A percentile compares a stretch with the other conserved stretches of the same genome.
These are phyloP conservation scores for Stachybotrys elegans DNA, from an alignment of 2,329 filamentous ascomycete species.

Conservation along the genomic window DNA sequence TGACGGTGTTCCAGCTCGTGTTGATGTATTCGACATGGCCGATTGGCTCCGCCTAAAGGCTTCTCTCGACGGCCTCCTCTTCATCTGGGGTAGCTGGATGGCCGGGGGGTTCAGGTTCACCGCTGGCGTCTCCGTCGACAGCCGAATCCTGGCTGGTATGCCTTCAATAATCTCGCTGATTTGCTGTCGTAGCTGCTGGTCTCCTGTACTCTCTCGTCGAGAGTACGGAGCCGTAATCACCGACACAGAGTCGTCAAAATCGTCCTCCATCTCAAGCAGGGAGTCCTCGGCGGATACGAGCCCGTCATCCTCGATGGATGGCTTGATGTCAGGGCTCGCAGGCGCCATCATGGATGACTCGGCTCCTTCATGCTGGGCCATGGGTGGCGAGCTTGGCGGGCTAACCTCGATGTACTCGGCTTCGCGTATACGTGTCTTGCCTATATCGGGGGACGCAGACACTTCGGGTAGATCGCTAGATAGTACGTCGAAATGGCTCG, in stretches of 20 bases:
- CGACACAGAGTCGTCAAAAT: slow-evolving; percentile 27
- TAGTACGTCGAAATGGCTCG: slow-evolving; percentile 31
- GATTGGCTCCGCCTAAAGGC: slow-evolving; percentile 43
- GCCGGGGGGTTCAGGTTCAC: slow-evolving; percentile 56
- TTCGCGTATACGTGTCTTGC: slow-evolving; percentile 22
- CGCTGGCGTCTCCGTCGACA: slow-evolving; percentile 51
- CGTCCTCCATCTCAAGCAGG: slow-evolving; percentile 42
- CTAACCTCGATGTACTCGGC: slow-evolving; percentile 33
- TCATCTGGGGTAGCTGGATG: slow-evolving; percentile 44
- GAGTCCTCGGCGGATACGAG: slow-evolving; percentile 36
- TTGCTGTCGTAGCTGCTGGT: slow-evolving; percentile 71
- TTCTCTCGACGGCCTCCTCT: slow-evolving; percentile 37
- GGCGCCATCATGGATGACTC: slow-evolving; percentile 35
- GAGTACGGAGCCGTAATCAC: slow-evolving; percentile 19
- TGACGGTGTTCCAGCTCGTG: slow-evolving; percentile 58
- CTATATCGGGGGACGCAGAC: slow-evolving; percentile 35
- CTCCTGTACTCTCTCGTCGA: slow-evolving; percentile 35
- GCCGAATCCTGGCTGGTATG: slow-evolving; percentile 73
- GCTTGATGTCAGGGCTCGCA: slow-evolving; percentile 39
- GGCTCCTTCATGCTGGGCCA: slow-evolving; percentile 11
- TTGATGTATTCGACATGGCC: slow-evolving; percentile 29
- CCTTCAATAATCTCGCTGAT: slow-evolving; percentile 73
- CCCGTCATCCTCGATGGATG: slow-evolving; percentile 35
- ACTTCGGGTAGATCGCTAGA: slow-evolving; percentile 39
- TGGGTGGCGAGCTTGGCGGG: slow-evolving; percentile 44